These are phyloP conservation scores for Gossypium davidsonii DNA, from an alignment of 441 rosid genomes.

Conservation along the genomic window DNA sequence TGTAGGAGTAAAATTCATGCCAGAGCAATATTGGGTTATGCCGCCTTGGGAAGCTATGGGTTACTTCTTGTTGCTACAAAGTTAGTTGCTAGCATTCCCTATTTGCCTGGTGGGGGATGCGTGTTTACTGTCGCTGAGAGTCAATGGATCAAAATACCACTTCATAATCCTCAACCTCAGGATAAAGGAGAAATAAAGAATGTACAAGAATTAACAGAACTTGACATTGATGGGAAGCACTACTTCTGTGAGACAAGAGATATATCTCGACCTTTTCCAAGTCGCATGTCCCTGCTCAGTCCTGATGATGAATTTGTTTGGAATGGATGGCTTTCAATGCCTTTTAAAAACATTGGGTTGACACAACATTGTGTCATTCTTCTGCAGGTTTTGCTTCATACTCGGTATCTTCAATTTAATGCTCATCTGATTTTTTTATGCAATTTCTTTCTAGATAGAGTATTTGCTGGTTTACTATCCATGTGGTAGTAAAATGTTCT, in stretches of 20 bases:
- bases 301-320: constrained; percentile 96
- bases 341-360: constrained; percentile 70
- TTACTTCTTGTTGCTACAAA: constrained; percentile 89
- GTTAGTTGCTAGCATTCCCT: constrained; percentile 59
- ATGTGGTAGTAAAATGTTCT: not conserved
- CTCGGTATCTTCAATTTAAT: constrained; percentile 27
- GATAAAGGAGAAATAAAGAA: constrained; percentile 86
- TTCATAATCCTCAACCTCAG: constrained; percentile 73
- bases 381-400: constrained; percentile 71
- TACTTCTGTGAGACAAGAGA: constrained; percentile 89
- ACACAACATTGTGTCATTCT: constrained; percentile 68
- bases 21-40: constrained; percentile 78
- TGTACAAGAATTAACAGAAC: constrained; percentile 78
- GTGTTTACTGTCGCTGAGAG: constrained; percentile 76
- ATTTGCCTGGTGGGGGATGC: constrained; percentile 93
- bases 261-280: constrained; percentile 86
- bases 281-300: constrained; percentile 54
- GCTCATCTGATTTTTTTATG: constrained; percentile 10
- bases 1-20: constrained; percentile 47
- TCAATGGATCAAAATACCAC: constrained; percentile 82
- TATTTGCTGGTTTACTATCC: not conserved
- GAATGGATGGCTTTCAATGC: constrained; percentile 79
- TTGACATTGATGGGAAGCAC: constrained; percentile 93
- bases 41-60: constrained; percentile 72
- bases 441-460: constrained; percentile 11